Evolutionary conservation across 2,329 filamentous ascomycete genomes (phyloP).

Genomic region (Laburnicola sp.): DNA sequence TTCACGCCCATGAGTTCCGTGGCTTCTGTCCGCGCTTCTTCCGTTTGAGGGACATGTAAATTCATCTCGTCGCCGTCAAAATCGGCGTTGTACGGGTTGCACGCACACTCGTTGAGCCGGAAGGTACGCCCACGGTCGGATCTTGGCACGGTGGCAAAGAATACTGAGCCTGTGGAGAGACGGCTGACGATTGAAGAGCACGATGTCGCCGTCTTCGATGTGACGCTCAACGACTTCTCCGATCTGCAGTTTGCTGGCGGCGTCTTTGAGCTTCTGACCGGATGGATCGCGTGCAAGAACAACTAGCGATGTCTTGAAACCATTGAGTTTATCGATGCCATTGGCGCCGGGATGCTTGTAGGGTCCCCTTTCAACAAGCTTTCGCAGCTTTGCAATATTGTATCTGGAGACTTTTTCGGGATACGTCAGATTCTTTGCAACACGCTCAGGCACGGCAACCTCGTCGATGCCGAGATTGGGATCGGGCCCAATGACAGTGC

Average conservation of each 20-base stretch:
- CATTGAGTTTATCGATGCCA: constrained; percentile 68
- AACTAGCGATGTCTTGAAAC: constrained; percentile 72
- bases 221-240: constrained; percentile 94
- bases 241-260: constrained; percentile 73
- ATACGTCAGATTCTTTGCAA: constrained; percentile 96
- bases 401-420: constrained; percentile 84
- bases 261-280: constrained; percentile 63
- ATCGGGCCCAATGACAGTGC: constrained; percentile 96
- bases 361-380: constrained; percentile 74
- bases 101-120: constrained; percentile 96
- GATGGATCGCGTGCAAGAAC: constrained; percentile 52
- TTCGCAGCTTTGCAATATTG: constrained; percentile 79
- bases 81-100: constrained; percentile 97
- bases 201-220: constrained; percentile 91
- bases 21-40: constrained; percentile 92
- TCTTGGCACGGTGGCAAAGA: constrained; percentile 90
- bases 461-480: constrained; percentile 92
- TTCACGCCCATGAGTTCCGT: constrained; percentile 98
- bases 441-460: constrained; percentile 84
- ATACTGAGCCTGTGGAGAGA: constrained; percentile 99
- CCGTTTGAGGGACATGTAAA: constrained; percentile 93
- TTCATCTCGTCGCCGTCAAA: constrained; percentile 99
- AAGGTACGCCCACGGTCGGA: constrained; percentile 95
- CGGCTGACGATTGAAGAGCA: constrained; percentile 96
- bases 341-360: constrained; percentile 87